Conservation (phyloP, 129 eudicot species). For the Flaveria robusta region DNA sequence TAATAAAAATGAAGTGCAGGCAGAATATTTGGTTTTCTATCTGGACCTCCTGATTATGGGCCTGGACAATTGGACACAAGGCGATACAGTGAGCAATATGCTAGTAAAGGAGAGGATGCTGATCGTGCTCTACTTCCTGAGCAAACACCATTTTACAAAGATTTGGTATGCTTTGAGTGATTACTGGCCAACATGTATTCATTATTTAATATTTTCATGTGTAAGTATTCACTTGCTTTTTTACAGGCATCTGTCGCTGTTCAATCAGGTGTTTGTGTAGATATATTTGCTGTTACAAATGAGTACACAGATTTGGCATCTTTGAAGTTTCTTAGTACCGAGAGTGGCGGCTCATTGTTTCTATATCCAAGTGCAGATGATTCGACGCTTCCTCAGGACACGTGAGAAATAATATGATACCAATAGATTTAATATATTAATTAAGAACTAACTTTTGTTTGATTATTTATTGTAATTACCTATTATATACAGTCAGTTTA, state of each 20-base stretch:
- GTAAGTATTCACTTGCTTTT: neutral
- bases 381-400: conserved; percentile 98
- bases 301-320: conserved; percentile 98
- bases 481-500: neutral
- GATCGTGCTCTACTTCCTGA: conserved; percentile 97
- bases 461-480: neutral
- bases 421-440: neutral
- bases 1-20: conserved; percentile 38
- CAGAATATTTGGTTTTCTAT: conserved; percentile 91
- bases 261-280: conserved; percentile 98
- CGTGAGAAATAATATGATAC: conserved; percentile 54
- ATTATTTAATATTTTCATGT: conserved; percentile 13
- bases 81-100: conserved; percentile 97
- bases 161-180: conserved; percentile 64
- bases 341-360: conserved; percentile 95
- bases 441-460: neutral
- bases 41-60: conserved; percentile 97
- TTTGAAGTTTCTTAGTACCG: conserved; percentile 88
- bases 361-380: conserved; percentile 88
- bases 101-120: conserved; percentile 99
- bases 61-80: conserved; percentile 91
- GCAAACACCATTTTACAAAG: conserved; percentile 95
- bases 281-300: conserved; percentile 93
- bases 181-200: conserved; percentile 40
- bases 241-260: conserved; percentile 96